Percentiles rank a stretch among this genome's conserved stretches.
Conservation (phyloP, 2,329 filamentous ascomycete genomes). For the Helotiales sp. region DNA sequence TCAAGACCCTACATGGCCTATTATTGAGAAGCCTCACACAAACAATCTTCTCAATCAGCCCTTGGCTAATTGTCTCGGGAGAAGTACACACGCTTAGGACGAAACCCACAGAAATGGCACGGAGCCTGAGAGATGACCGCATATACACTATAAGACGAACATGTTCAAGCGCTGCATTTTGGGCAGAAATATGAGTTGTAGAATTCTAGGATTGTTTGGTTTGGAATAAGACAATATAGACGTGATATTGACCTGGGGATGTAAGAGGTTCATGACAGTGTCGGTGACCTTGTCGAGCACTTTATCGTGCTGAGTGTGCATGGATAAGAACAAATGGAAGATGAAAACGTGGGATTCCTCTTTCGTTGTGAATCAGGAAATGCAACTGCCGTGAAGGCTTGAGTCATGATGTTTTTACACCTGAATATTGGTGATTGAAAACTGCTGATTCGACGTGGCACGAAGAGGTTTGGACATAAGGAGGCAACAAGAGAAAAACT, state of each 20-base stretch:
- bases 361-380: not conserved
- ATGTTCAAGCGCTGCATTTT: not conserved
- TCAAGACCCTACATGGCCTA: not conserved
- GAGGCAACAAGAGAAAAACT: too few species aligned
- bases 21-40: not conserved
- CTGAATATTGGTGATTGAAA: not conserved
- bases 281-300: not conserved
- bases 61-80: not conserved
- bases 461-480: too few species aligned
- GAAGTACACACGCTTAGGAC: not conserved
- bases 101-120: not conserved
- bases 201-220: not conserved
- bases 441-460: not conserved
- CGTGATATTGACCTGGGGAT: slow-evolving; percentile 1
- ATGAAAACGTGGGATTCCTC: not conserved
- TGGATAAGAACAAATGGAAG: not conserved
- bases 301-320: not conserved
- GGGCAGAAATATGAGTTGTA: not conserved
- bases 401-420: not conserved
- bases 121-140: slow-evolving; percentile 1
- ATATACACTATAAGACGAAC: not conserved
- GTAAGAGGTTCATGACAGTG: not conserved
- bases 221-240: not conserved
- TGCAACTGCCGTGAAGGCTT: not conserved
- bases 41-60: not conserved